Evolutionary conservation across 352 stramenopile genomes (phyloP).

Genomic region (Globisporangium canariense): DNA sequence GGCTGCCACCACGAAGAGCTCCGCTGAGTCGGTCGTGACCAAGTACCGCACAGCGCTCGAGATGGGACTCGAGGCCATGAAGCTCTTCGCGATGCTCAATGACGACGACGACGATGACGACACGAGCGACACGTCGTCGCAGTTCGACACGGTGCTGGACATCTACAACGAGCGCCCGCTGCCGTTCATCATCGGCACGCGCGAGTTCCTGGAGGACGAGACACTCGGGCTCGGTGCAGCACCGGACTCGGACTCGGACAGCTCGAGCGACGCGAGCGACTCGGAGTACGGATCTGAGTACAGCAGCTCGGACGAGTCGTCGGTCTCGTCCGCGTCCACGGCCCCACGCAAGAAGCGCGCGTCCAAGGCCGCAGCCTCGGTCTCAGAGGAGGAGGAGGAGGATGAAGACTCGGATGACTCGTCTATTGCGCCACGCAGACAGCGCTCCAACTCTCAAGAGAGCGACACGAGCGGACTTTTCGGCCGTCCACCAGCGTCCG

Average conservation of each 20-base stretch:
- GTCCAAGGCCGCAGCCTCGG: constrained; percentile 5
- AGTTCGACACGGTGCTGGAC: constrained; percentile 75
- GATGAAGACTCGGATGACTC: constrained; percentile 36
- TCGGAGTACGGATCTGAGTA: constrained; percentile 42
- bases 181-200: constrained; percentile 85
- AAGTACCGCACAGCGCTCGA: constrained; percentile 75
- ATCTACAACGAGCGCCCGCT: constrained; percentile 88
- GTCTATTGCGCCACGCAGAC: constrained; percentile 22
- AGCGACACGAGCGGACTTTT: constrained; percentile 60
- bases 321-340: constrained; percentile 24
- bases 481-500: constrained; percentile 28
- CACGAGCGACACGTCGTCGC: constrained; percentile 42
- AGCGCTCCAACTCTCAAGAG: constrained; percentile 42
- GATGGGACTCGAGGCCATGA: constrained; percentile 80
- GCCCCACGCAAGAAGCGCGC: constrained; percentile 19
- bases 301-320: constrained; percentile 68
- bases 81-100: constrained; percentile 81
- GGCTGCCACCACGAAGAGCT: constrained; percentile 23
- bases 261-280: constrained; percentile 23
- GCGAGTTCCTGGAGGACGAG: constrained; percentile 83
- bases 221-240: constrained; percentile 73
- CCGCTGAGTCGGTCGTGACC: constrained; percentile 53
- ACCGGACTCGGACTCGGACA: constrained; percentile 42
- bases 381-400: constrained; percentile 20
- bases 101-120: constrained; percentile 53